phyloP scores from a whole-genome alignment of 176 grass and related monocot genomes.

The Calamus simplicifolius region DNA sequence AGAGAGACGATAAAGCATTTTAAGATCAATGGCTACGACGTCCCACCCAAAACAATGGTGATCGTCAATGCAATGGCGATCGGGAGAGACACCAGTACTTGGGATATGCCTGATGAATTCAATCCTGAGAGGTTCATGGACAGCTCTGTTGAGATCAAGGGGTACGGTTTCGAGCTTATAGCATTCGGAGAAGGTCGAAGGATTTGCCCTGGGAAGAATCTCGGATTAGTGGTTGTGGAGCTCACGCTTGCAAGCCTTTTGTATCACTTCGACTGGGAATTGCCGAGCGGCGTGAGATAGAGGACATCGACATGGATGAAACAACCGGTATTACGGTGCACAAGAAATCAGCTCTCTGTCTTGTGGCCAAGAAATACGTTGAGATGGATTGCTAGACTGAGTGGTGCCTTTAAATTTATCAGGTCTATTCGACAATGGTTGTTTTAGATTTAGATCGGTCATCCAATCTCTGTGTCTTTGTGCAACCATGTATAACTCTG shows the following conservation, averaged over 20 bases:
- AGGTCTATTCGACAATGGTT: no score
- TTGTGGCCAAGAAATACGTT: conserved; percentile 24
- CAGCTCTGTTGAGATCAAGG: conserved; percentile 15
- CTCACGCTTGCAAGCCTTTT: conserved; percentile 21
- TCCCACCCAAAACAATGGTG: conserved; percentile 17
- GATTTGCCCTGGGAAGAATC: conserved; percentile 21
- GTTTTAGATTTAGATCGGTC: no score
- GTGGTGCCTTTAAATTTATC: no score
- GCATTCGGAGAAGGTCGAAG: conserved; percentile 35
- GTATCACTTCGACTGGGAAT: conserved; percentile 22
- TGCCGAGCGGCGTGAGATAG: conserved; percentile 6
- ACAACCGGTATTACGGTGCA: neutral
- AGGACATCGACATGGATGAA: conserved; percentile 24
- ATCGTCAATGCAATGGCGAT: conserved; percentile 37
- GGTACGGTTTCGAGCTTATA: conserved; percentile 13
- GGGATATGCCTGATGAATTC: conserved; percentile 20
- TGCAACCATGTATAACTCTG: no score
- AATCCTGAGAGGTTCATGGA: conserved; percentile 24
- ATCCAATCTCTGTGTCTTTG: no score
- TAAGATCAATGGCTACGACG: conserved; percentile 22
- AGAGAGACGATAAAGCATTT: conserved; percentile 14
- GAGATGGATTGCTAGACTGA: no score
- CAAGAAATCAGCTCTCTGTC: conserved; percentile 14
- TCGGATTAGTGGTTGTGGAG: conserved; percentile 12
- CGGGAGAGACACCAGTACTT: conserved; percentile 17